A percentile compares a stretch with the other conserved stretches of the same genome.
These are phyloP conservation scores for Boletus insuetus DNA, from an alignment of 768 basidiomycete species.

Conservation along the genomic window DNA sequence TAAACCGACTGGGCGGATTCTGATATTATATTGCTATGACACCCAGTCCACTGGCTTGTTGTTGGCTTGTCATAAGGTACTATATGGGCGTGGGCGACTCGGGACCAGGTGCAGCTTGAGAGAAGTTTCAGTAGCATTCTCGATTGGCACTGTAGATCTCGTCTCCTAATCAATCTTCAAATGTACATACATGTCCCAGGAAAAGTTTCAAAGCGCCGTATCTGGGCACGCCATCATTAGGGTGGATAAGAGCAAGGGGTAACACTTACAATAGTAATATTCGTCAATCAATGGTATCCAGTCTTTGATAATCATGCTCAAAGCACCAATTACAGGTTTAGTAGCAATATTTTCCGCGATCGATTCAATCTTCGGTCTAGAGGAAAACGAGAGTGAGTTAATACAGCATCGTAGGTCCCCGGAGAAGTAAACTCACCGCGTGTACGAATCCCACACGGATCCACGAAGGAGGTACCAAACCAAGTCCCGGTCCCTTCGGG, in stretches of 20 bases:
- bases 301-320: conserved; percentile 70
- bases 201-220: conserved; percentile 41
- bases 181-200: conserved; percentile 4
- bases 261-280: conserved; percentile 83
- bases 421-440: conserved; percentile 45
- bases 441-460: conserved; percentile 79
- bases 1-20: no score
- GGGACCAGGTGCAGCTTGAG: background rate
- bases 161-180: background rate
- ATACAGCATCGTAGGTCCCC: background rate
- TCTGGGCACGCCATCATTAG: conserved; percentile 26
- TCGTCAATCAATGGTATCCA: conserved; percentile 89
- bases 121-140: background rate
- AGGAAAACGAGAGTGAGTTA: background rate
- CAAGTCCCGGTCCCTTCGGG: conserved; percentile 77
- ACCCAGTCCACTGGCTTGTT: background rate
- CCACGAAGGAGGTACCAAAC: conserved; percentile 85
- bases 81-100: background rate
- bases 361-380: conserved; percentile 73
- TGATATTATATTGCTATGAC: background rate
- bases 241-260: background rate
- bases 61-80: background rate
- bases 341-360: conserved; percentile 54
- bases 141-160: background rate
- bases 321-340: conserved; percentile 63